Percentiles rank a stretch among this genome's conserved stretches.
Evolutionary conservation across 306 rosid genomes (phyloP).

Genomic region (Heteromeles arbutifolia): DNA sequence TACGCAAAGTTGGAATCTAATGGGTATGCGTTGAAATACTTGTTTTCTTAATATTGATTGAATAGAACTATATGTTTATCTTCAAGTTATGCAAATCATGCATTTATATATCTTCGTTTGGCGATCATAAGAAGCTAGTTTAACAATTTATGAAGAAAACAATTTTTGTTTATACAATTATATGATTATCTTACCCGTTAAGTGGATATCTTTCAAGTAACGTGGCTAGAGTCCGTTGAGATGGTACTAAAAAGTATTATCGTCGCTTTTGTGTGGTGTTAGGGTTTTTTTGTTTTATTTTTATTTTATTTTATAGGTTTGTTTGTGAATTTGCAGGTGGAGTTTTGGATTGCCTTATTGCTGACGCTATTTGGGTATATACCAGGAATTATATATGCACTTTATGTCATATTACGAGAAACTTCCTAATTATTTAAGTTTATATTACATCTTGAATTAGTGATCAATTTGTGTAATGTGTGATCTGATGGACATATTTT

Average conservation of each 20-base stretch:
- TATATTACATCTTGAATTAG: background rate
- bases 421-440: background rate
- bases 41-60: too few species aligned
- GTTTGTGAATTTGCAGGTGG: slow-evolving; percentile 24
- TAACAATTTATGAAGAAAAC: too few species aligned
- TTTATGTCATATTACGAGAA: slow-evolving; percentile 14
- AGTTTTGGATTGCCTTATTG: slow-evolving; percentile 36
- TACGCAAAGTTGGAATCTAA: too few species aligned
- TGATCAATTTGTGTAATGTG: background rate
- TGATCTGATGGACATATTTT: background rate
- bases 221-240: background rate
- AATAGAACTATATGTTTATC: too few species aligned
- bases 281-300: too few species aligned
- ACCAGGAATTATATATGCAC: slow-evolving; percentile 39
- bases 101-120: too few species aligned
- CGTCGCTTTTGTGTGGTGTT: too few species aligned
- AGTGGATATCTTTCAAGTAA: background rate
- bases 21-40: too few species aligned
- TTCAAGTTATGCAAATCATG: too few species aligned
- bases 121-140: background rate
- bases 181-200: background rate
- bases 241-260: too few species aligned
- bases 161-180: background rate
- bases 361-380: slow-evolving; percentile 34
- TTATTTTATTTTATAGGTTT: too few species aligned